Percentiles rank a stretch among this genome's conserved stretches.
These are phyloP conservation scores for Cystobasidium tubakii DNA, from an alignment of 768 basidiomycete species.

Conservation along the genomic window DNA sequence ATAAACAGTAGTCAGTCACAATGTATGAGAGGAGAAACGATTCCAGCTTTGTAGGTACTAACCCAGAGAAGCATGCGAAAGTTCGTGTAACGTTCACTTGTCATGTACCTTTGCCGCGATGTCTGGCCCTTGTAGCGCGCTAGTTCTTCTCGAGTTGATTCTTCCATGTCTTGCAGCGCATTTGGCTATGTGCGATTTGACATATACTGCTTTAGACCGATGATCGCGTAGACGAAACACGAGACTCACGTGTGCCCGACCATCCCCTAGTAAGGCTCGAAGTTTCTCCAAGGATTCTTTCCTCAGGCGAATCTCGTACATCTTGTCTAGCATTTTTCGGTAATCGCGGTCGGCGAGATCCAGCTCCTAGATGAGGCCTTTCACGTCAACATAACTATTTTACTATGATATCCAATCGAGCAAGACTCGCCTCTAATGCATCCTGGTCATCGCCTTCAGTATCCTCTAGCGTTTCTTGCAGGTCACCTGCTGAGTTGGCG, in stretches of 20 bases:
- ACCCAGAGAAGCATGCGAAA: conserved; percentile 17
- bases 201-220: too few species aligned
- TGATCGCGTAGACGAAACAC: not conserved
- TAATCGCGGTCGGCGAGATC: conserved; percentile 10
- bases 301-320: conserved; percentile 7
- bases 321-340: conserved; percentile 21
- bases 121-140: not conserved
- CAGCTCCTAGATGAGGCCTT: conserved; percentile 12
- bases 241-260: not conserved
- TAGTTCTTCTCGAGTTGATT: not conserved
- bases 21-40: not conserved
- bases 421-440: not conserved
- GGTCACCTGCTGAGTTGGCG: not conserved
- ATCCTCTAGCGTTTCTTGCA: conserved; percentile 2
- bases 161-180: not conserved
- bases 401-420: too few species aligned
- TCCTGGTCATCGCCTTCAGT: not conserved
- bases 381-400: too few species aligned
- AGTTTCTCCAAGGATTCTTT: not conserved
- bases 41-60: too few species aligned
- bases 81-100: not conserved
- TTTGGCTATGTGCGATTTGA: too few species aligned
- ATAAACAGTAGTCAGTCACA: not conserved
- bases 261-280: not conserved
- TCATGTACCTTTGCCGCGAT: conserved; percentile 8